phyloP scores from a whole-genome alignment of 805 yeast genomes.

The Candida maesae region DNA sequence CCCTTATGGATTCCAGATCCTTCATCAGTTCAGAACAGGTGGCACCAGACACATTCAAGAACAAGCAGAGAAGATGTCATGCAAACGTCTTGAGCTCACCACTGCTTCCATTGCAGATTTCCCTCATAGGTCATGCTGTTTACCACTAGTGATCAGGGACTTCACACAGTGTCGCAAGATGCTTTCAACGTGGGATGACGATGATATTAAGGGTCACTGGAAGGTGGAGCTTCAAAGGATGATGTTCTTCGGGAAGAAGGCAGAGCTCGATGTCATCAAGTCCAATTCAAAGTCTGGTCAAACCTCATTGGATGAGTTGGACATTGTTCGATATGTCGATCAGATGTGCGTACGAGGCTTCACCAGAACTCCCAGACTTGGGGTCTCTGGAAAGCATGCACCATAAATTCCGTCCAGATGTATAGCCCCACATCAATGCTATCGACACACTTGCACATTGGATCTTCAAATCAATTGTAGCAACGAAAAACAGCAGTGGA shows the following conservation, averaged over 20 bases:
- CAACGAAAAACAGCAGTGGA: too few species aligned
- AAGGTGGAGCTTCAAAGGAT: constrained; percentile 55
- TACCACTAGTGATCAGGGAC: constrained; percentile 28
- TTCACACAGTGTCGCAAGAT: constrained; percentile 24
- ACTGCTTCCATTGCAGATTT: constrained; percentile 21
- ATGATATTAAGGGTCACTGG: constrained; percentile 2
- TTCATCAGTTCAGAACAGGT: constrained; percentile 37
- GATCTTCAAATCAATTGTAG: too few species aligned
- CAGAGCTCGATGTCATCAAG: constrained; percentile 51
- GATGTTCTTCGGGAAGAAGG: constrained; percentile 49
- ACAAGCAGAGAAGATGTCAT: neutral
- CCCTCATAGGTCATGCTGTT: constrained; percentile 10
- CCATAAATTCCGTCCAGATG: too few species aligned
- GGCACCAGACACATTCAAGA: constrained; percentile 7
- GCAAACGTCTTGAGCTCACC: constrained; percentile 17
- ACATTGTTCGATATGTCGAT: constrained; percentile 8
- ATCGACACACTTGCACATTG: too few species aligned
- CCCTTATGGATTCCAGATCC: constrained; percentile 61
- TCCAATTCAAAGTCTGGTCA: neutral
- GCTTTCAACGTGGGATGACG: constrained; percentile 13
- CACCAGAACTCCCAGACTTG: too few species aligned
- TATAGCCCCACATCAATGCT: too few species aligned
- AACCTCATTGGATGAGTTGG: neutral
- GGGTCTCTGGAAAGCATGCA: too few species aligned
- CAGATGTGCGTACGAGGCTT: constrained; percentile 1